Evolutionary conservation across 352 stramenopile species (phyloP).

Genomic region (Phytophthora multivora): DNA sequence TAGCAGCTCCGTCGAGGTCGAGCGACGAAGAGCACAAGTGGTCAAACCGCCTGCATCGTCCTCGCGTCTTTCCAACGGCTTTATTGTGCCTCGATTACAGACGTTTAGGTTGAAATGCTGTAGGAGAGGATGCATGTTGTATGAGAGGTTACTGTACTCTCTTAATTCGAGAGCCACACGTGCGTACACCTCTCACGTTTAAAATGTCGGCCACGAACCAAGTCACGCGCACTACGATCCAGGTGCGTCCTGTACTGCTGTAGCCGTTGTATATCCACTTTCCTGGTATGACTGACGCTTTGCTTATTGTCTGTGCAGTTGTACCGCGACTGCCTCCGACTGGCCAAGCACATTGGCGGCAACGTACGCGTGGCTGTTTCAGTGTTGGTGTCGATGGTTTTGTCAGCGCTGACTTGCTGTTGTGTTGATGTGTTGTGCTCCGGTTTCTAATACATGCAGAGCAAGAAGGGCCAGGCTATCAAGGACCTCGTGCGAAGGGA

Average conservation of each 20-base stretch:
- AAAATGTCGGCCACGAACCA: conserved; percentile 60
- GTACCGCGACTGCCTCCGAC: conserved; percentile 84
- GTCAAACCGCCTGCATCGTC: conserved; percentile 8
- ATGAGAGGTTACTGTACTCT: too few species aligned
- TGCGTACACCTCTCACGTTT: background rate
- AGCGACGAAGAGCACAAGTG: background rate
- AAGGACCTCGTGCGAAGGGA: conserved; percentile 71
- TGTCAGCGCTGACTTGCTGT: conserved; percentile 1
- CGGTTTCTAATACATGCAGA: conserved; percentile 38
- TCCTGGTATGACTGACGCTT: background rate
- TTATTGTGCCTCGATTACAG: conserved; percentile 14
- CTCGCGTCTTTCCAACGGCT: conserved; percentile 19
- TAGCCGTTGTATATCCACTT: too few species aligned
- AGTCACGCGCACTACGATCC: conserved; percentile 75
- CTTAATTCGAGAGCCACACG: too few species aligned
- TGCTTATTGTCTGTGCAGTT: conserved; percentile 40
- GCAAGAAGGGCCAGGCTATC: conserved; percentile 84
- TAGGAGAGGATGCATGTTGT: too few species aligned
- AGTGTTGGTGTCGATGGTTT: background rate
- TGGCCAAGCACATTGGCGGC: conserved; percentile 88
- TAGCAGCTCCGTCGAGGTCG: background rate
- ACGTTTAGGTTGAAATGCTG: background rate
- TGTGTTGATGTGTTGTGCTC: conserved; percentile 1
- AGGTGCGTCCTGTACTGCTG: conserved; percentile 38
- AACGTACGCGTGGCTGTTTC: conserved; percentile 47